Evolutionary conservation across 2,329 filamentous ascomycete genomes (phyloP).

Genomic region (Clonostachys chloroleuca): DNA sequence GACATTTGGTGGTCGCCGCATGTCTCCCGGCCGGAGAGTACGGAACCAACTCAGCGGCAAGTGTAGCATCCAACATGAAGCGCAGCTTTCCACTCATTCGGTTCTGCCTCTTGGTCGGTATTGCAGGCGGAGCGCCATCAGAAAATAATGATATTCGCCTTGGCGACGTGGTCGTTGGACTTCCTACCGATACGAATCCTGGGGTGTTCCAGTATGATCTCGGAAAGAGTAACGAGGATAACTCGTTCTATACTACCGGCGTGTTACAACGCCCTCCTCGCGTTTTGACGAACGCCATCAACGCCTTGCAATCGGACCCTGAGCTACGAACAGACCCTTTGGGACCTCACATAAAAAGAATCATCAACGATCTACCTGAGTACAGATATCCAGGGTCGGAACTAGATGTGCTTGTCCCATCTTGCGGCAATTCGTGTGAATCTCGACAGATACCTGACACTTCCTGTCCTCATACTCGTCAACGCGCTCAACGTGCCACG

Average conservation of each 20-base stretch:
- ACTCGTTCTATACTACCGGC: background rate
- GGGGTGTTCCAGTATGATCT: conserved; percentile 11
- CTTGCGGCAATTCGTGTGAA: background rate
- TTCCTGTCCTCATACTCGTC: background rate
- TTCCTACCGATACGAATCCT: too few species aligned
- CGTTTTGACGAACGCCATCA: background rate
- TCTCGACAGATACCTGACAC: background rate
- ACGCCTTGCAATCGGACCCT: background rate
- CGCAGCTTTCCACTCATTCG: conserved; percentile 17
- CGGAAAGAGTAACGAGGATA: conserved; percentile 5
- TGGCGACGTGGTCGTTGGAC: conserved; percentile 7
- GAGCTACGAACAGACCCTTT: background rate
- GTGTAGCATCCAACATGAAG: conserved; percentile 15
- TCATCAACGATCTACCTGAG: background rate
- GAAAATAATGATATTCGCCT: conserved; percentile 9
- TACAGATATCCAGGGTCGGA: background rate
- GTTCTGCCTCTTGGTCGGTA: conserved; percentile 23
- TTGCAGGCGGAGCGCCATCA: conserved; percentile 24
- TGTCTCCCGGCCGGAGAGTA: conserved; percentile 1
- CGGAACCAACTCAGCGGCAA: conserved; percentile 9
- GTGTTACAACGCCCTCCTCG: background rate
- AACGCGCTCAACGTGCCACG: conserved; percentile 8
- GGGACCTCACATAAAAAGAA: background rate
- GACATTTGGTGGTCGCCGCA: background rate
- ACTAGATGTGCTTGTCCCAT: background rate